Percentiles rank a stretch among this genome's conserved stretches.
Conservation (phyloP, 129 eudicot genomes). For the Escallonia rubra region DNA sequence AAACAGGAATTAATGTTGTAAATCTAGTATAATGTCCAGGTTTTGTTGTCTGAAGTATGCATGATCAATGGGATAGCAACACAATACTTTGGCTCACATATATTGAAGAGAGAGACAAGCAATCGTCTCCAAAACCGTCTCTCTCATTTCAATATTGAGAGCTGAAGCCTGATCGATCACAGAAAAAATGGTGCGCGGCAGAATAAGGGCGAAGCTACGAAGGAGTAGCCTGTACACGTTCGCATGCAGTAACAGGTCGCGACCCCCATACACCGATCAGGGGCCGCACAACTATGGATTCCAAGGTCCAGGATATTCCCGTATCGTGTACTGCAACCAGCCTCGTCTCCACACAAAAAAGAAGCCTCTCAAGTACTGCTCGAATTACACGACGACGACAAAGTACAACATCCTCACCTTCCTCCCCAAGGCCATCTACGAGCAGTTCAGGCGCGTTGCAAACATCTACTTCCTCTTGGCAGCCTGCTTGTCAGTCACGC, state of each 20-base stretch:
- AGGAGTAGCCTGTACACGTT: constrained; percentile 70
- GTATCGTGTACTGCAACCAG: constrained; percentile 47
- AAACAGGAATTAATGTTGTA: no score
- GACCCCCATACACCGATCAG: constrained; percentile 26
- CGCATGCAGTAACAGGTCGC: constrained; percentile 29
- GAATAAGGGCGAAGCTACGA: constrained; percentile 40
- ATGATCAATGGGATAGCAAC: no score
- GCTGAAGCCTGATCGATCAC: no score
- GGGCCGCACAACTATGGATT: constrained; percentile 9
- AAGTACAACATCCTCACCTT: constrained; percentile 57
- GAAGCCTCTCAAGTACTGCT: constrained; percentile 26
- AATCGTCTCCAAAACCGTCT: no score
- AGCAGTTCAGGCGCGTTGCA: constrained; percentile 74
- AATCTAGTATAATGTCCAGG: no score
- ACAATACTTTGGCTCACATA: no score
- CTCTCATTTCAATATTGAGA: no score
- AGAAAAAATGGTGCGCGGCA: constrained; percentile 28
- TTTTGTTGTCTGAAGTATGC: no score
- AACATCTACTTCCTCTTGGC: constrained; percentile 68
- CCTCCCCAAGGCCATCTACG: constrained; percentile 59
- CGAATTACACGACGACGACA: constrained; percentile 63
- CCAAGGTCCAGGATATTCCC: constrained; percentile 43
- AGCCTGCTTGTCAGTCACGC: constrained; percentile 46
- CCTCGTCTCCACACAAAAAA: constrained; percentile 19
- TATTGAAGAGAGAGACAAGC: no score